Evolutionary conservation across 306 rosid species (phyloP).

Genomic region (Quercus aquifolioides): DNA sequence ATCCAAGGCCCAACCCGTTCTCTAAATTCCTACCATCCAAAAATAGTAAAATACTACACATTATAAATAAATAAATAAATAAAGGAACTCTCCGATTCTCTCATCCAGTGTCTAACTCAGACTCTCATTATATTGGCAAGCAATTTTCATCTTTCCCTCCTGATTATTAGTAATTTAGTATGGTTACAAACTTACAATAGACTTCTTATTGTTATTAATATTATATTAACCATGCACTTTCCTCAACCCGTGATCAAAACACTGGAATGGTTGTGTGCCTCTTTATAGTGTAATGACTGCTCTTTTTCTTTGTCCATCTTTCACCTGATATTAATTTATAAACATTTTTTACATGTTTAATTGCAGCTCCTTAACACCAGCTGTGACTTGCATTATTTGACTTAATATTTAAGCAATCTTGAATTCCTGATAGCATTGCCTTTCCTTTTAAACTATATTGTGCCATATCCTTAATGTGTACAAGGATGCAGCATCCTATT

Average conservation of each 20-base stretch:
- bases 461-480: background rate
- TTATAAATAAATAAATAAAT: no score
- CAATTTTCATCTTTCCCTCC: background rate
- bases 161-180: background rate
- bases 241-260: background rate
- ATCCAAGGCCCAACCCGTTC: no score
- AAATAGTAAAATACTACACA: no score
- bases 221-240: background rate
- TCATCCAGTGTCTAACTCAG: no score
- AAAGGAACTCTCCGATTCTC: no score
- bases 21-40: no score
- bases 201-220: background rate
- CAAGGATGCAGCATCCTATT: background rate
- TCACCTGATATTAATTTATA: background rate
- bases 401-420: constrained; percentile 31
- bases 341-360: constrained; percentile 23
- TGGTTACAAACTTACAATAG: background rate
- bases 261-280: background rate
- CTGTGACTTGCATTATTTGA: constrained; percentile 88
- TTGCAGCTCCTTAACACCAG: constrained; percentile 75
- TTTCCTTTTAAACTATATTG: background rate
- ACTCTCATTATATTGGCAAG: background rate
- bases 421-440: background rate
- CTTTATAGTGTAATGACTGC: background rate
- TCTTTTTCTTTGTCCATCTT: background rate